Conservation (phyloP, 2,329 filamentous ascomycete species). For the Trichoderma hamatum region DNA sequence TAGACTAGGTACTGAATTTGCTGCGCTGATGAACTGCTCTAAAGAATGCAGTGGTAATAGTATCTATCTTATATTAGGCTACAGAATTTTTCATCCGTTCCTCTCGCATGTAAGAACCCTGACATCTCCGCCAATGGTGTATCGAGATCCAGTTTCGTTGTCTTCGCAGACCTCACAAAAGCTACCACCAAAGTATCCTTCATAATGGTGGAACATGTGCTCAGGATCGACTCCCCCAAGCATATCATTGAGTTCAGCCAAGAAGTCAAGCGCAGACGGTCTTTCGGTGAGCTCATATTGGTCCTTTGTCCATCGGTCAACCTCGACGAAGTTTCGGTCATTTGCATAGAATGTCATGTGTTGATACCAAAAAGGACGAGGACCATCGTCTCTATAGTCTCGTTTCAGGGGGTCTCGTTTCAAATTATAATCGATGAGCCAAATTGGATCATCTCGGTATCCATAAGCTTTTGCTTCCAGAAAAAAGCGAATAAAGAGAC, state of each 20-base stretch:
- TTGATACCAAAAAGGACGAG: no score
- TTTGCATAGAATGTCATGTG: not conserved
- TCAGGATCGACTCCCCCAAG: not conserved
- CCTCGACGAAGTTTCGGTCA: not conserved
- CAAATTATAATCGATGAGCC: slow-evolving; percentile 10
- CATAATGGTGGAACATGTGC: not conserved
- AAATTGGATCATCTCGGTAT: no score
- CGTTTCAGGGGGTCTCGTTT: no score
- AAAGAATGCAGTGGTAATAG: no score
- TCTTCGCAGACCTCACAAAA: not conserved
- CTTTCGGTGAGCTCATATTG: not conserved
- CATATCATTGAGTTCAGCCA: not conserved
- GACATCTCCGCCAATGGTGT: not conserved
- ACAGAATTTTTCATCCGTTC: no score
- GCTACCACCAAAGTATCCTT: no score
- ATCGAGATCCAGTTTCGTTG: not conserved
- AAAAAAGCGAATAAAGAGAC: not conserved
- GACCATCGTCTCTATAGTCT: no score
- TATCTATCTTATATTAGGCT: no score
- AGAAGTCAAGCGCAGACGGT: not conserved
- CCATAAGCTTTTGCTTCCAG: no score
- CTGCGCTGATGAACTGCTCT: no score
- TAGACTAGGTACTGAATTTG: no score
- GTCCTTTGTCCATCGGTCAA: no score
- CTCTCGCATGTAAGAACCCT: not conserved